A percentile compares a stretch with the other conserved stretches of the same genome.
phyloP scores from a whole-genome alignment of 2,329 filamentous ascomycete species.

The Colletotrichum acutatum region DNA sequence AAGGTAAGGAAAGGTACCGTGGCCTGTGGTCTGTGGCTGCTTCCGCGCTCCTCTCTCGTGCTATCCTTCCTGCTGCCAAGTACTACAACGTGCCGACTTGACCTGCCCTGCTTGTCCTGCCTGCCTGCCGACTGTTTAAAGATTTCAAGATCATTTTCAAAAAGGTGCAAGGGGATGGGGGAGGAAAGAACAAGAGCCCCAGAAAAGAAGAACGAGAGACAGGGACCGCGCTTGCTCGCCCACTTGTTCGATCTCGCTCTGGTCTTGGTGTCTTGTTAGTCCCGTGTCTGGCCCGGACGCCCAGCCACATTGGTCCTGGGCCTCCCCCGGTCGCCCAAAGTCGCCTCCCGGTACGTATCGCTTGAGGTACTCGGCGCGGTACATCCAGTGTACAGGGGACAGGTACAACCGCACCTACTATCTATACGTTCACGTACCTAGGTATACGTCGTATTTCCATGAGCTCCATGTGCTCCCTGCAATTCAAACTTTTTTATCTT shows the following conservation, averaged over 20 bases:
- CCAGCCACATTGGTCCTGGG: slow-evolving; percentile 27
- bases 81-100: background rate
- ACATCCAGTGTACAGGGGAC: background rate
- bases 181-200: background rate
- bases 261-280: slow-evolving; percentile 3
- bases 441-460: too few relatives aligned
- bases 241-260: slow-evolving; percentile 9
- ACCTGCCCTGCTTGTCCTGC: background rate
- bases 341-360: slow-evolving; percentile 23
- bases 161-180: background rate
- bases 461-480: background rate
- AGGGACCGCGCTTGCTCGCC: slow-evolving; percentile 7
- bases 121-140: background rate
- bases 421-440: too few relatives aligned
- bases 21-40: too few relatives aligned
- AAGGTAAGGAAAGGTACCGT: too few relatives aligned
- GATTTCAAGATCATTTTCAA: background rate
- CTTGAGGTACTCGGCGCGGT: background rate
- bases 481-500: background rate
- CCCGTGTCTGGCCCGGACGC: slow-evolving; percentile 8
- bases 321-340: background rate
- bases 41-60: background rate
- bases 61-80: background rate
- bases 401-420: background rate
- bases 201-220: background rate